These are phyloP conservation scores for Psilocybe subaeruginosa DNA, from an alignment of 768 basidiomycete species.

Conservation along the genomic window DNA sequence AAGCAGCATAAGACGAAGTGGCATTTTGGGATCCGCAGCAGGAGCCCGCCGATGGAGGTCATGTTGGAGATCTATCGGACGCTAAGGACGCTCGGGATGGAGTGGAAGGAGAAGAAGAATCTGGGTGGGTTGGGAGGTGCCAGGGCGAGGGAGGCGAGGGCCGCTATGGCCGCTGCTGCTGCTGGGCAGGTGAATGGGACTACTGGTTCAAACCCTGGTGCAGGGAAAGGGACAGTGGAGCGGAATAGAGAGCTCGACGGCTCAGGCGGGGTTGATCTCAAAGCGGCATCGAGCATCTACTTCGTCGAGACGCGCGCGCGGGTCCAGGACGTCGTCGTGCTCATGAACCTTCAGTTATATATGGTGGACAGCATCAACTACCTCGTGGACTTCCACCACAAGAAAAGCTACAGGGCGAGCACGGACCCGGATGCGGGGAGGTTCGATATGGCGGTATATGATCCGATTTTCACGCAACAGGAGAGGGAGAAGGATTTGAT, in stretches of 20 bases:
- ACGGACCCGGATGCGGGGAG: conserved; percentile 67
- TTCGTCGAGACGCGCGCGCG: conserved; percentile 93
- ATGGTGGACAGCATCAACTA: conserved; percentile 96
- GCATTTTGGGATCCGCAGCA: conserved; percentile 97
- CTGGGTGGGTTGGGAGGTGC: conserved; percentile 65
- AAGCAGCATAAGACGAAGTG: conserved; percentile 85
- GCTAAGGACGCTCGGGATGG: conserved; percentile 88
- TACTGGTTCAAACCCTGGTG: too few relatives aligned
- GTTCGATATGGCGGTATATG: conserved; percentile 67
- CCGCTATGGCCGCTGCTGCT: conserved; percentile 18
- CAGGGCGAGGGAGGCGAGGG: conserved; percentile 10
- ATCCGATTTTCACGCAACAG: conserved; percentile 49
- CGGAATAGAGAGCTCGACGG: conserved; percentile 67
- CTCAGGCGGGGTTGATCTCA: conserved; percentile 59
- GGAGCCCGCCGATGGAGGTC: conserved; percentile 97
- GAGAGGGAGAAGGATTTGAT: conserved; percentile 45
- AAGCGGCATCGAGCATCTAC: conserved; percentile 78
- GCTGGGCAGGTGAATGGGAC: neutral
- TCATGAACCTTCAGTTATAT: conserved; percentile 98
- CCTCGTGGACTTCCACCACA: conserved; percentile 97
- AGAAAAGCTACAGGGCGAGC: conserved; percentile 87
- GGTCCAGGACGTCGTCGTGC: conserved; percentile 90
- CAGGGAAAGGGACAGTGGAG: conserved; percentile 50
- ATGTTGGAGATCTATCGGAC: conserved; percentile 99
- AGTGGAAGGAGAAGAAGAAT: conserved; percentile 93